Evolutionary conservation across 1,284 basidiomycete species (phyloP).

Genomic region (Termitomyces sp.): DNA sequence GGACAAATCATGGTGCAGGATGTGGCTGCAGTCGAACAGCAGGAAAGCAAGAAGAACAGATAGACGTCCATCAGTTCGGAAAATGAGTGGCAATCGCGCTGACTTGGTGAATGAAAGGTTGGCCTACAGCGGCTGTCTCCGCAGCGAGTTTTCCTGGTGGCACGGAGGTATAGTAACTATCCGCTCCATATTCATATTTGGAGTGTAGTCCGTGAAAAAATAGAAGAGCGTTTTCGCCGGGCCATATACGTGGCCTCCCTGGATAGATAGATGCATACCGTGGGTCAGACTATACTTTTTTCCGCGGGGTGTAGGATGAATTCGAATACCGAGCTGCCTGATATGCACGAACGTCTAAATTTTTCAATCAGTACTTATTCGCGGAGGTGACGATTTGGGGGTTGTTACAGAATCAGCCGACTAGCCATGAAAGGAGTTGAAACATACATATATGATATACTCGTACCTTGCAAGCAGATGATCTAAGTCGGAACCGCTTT

Average conservation of each 20-base stretch:
- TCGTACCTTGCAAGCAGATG: slow-evolving; percentile 9
- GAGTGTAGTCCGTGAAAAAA: slow-evolving; percentile 15
- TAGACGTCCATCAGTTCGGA: slow-evolving; percentile 16
- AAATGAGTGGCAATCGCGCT: background rate
- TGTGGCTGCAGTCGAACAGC: slow-evolving; percentile 40
- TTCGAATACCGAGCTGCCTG: background rate
- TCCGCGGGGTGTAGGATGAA: slow-evolving; percentile 5
- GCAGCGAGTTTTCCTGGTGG: slow-evolving; percentile 11
- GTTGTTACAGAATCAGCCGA: background rate
- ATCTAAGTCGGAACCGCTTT: slow-evolving; percentile 24
- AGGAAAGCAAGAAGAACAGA: slow-evolving; percentile 50
- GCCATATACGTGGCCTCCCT: background rate
- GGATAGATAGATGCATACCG: slow-evolving; percentile 8
- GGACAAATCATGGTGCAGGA: slow-evolving; percentile 73
- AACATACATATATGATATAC: slow-evolving; percentile 9
- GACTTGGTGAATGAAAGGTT: background rate
- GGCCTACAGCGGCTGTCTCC: slow-evolving; percentile 6
- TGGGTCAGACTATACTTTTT: slow-evolving; percentile 11
- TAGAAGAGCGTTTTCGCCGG: slow-evolving; percentile 5
- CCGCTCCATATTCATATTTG: slow-evolving; percentile 12
- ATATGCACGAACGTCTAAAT: background rate
- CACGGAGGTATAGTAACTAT: slow-evolving; percentile 19
- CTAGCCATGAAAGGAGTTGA: slow-evolving; percentile 11
- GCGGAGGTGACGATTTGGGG: slow-evolving; percentile 8
- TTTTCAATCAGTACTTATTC: slow-evolving; percentile 4